Evolutionary conservation across 2,329 filamentous ascomycete genomes (phyloP).

Genomic region (Escovopsis sp.): DNA sequence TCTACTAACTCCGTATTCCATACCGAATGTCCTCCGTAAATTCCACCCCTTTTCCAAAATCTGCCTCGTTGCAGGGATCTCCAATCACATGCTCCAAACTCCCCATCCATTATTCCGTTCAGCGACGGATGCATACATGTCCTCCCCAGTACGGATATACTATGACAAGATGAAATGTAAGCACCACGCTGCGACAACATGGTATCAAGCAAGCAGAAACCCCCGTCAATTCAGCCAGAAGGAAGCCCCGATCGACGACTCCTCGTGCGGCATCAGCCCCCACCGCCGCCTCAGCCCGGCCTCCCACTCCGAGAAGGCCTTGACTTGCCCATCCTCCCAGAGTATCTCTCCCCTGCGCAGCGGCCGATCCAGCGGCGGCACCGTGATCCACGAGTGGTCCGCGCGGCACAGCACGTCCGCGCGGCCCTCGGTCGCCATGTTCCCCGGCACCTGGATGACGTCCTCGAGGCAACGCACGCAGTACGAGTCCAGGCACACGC

Average conservation of each 20-base stretch:
- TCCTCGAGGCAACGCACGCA: conserved; percentile 19
- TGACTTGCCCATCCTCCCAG: conserved; percentile 15
- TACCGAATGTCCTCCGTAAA: too few relatives aligned
- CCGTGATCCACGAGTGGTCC: conserved; percentile 23
- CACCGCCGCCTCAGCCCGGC: conserved; percentile 16
- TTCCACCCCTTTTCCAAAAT: too few relatives aligned
- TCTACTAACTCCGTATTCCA: too few relatives aligned
- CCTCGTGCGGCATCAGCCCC: conserved; percentile 4
- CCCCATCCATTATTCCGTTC: too few relatives aligned
- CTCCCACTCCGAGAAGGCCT: conserved; percentile 22
- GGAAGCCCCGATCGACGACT: not conserved
- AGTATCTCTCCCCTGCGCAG: conserved; percentile 25
- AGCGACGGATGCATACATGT: too few relatives aligned
- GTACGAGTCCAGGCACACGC: conserved; percentile 23
- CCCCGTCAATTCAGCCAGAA: not conserved
- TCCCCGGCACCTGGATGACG: conserved; percentile 15
- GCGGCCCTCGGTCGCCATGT: conserved; percentile 15
- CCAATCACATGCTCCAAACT: too few relatives aligned
- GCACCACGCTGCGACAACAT: not conserved
- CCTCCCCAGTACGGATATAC: too few relatives aligned
- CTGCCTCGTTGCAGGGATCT: too few relatives aligned
- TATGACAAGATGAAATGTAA: too few relatives aligned
- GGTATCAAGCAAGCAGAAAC: not conserved
- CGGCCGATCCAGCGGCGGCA: conserved; percentile 19
- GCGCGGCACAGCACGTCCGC: conserved; percentile 18